Conservation (phyloP, 768 basidiomycete genomes). For the Boletellus ananiceps region DNA sequence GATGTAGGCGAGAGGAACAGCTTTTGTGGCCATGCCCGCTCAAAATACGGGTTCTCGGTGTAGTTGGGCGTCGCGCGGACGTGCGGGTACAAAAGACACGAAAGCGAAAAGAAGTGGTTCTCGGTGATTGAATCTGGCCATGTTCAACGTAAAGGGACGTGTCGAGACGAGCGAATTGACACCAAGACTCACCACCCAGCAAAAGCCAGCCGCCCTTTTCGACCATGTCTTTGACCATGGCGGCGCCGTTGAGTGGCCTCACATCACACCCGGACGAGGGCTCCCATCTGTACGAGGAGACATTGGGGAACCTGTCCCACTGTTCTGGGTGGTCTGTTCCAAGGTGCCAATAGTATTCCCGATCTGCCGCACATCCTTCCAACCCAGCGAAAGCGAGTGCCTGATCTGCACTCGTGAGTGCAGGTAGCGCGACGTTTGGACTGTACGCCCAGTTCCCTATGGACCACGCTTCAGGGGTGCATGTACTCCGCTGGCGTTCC, state of each 20-base stretch:
- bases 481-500: slow-evolving; percentile 25
- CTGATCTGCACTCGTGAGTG: slow-evolving; percentile 39
- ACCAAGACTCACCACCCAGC: slow-evolving; percentile 47
- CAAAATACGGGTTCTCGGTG: slow-evolving; percentile 47
- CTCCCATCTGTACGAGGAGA: slow-evolving; percentile 50
- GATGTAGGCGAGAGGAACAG: slow-evolving; percentile 58
- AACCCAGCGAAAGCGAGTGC: slow-evolving; percentile 52
- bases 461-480: slow-evolving; percentile 34
- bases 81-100: slow-evolving; percentile 62
- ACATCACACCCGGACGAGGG: slow-evolving; percentile 44
- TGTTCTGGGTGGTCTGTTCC: slow-evolving; percentile 45
- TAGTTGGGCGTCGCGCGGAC: slow-evolving; percentile 64
- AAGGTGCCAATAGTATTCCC: slow-evolving; percentile 63
- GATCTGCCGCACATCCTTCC: slow-evolving; percentile 56
- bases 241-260: slow-evolving; percentile 37
- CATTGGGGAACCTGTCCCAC: slow-evolving; percentile 51
- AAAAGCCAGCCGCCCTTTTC: slow-evolving; percentile 69
- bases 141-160: neutral
- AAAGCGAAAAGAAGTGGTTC: slow-evolving; percentile 70
- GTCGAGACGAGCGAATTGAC: neutral
- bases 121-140: slow-evolving; percentile 61
- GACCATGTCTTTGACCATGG: slow-evolving; percentile 53
- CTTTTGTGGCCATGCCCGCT: slow-evolving; percentile 63
- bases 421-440: slow-evolving; percentile 31
- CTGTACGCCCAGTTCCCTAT: slow-evolving; percentile 40